phyloP scores from a whole-genome alignment of 768 basidiomycete genomes.

The Coprinopsis sp. region DNA sequence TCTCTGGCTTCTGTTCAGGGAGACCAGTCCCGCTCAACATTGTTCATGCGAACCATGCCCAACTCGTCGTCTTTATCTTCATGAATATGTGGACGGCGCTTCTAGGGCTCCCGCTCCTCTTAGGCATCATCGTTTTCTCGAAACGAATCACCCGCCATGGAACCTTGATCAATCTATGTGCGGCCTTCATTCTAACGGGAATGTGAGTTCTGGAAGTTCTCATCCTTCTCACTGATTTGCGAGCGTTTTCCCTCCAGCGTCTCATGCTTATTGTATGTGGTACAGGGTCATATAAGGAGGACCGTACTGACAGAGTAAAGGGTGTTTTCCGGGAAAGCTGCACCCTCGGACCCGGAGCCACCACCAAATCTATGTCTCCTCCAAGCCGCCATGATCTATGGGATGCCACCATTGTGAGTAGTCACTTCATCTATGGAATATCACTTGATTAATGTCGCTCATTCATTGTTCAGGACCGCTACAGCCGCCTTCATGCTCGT shows the following conservation, averaged over 20 bases:
- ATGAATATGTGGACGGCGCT: conserved; percentile 49
- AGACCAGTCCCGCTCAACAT: conserved; percentile 35
- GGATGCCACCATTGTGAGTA: no score
- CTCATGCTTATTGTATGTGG: no score
- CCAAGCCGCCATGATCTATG: no score
- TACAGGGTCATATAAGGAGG: no score
- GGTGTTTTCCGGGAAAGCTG: no score
- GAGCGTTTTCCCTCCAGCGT: no score
- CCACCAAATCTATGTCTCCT: no score
- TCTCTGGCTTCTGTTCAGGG: no score
- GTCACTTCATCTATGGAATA: no score
- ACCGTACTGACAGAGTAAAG: no score
- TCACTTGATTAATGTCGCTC: no score
- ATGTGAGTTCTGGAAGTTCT: conserved; percentile 17
- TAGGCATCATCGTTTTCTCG: conserved; percentile 35
- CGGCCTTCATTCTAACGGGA: conserved; percentile 43
- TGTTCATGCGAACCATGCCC: conserved; percentile 36
- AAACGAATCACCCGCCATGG: conserved; percentile 40
- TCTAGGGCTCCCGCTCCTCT: conserved; percentile 41
- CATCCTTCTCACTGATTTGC: not conserved
- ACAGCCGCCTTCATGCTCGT: conserved; percentile 39
- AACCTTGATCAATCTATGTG: conserved; percentile 42
- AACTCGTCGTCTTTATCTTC: conserved; percentile 38
- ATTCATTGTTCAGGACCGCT: conserved; percentile 30
- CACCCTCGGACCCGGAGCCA: no score